A percentile compares a stretch with the other conserved stretches of the same genome.
These are phyloP conservation scores for Fraxinus greggii DNA, from an alignment of 305 asterid species.

Conservation along the genomic window DNA sequence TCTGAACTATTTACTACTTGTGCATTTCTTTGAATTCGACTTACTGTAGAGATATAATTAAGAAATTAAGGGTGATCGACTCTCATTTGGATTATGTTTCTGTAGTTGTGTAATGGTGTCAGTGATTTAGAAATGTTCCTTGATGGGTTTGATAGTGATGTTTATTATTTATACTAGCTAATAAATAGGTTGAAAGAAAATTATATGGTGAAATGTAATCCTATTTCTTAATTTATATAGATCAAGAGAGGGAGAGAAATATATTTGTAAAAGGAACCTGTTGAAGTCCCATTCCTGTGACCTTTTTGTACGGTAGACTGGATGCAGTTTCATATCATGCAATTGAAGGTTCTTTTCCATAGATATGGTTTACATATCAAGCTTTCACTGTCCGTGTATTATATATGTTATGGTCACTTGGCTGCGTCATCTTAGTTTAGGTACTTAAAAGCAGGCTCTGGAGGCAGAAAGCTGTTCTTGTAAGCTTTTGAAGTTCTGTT, in stretches of 20 bases:
- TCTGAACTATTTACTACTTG: neutral
- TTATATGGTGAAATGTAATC: neutral
- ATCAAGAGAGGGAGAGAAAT: neutral
- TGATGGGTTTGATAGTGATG: neutral
- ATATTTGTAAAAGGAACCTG: neutral
- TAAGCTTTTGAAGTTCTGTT: neutral
- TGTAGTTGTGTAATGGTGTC: neutral
- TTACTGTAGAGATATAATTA: neutral
- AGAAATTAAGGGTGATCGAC: neutral
- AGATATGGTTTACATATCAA: neutral
- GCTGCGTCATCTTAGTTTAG: neutral
- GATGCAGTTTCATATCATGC: neutral
- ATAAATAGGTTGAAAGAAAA: neutral
- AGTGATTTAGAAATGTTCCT: neutral
- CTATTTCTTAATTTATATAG: neutral
- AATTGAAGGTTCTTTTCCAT: neutral
- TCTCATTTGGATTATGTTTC: neutral
- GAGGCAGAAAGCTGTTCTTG: neutral
- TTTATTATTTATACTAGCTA: neutral
- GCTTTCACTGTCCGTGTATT: neutral
- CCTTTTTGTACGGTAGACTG: neutral
- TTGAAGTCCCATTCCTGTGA: neutral
- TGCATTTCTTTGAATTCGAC: neutral
- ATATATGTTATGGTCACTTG: neutral
- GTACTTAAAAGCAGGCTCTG: neutral